Evolutionary conservation across 495 filamentous ascomycete species (phyloP).

Genomic region (Neurospora sublineolata): DNA sequence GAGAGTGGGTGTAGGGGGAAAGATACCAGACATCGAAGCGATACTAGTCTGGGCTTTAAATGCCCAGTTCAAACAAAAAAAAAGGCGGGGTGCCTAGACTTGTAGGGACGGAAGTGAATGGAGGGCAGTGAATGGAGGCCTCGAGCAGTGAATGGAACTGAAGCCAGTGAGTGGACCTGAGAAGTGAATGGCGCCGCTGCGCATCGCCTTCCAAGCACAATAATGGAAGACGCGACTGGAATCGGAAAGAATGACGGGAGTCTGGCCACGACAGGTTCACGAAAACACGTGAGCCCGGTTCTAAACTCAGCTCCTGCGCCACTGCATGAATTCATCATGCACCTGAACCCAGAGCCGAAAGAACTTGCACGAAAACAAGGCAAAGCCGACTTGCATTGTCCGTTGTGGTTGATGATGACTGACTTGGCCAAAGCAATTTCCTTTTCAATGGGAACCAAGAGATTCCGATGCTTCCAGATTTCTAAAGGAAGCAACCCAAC

Average conservation of each 20-base stretch:
- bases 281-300: not conserved
- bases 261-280: not conserved
- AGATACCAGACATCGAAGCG: not conserved
- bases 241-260: not conserved
- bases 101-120: not conserved
- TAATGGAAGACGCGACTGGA: not conserved
- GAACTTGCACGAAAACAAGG: not conserved
- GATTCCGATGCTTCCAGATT: not conserved
- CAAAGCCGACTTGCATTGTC: not conserved
- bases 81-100: not conserved
- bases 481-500: not conserved
- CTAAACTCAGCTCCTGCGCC: not conserved
- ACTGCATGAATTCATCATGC: not conserved
- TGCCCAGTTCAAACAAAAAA: not conserved
- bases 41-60: not conserved
- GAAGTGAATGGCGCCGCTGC: not conserved
- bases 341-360: not conserved
- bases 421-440: not conserved
- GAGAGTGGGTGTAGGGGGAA: not conserved
- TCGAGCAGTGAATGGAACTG: not conserved
- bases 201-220: not conserved
- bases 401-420: not conserved
- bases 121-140: not conserved
- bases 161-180: not conserved
- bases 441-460: not conserved